These are phyloP conservation scores for Fusarium sp. DNA, from an alignment of 2,329 filamentous ascomycete genomes.

Conservation along the genomic window DNA sequence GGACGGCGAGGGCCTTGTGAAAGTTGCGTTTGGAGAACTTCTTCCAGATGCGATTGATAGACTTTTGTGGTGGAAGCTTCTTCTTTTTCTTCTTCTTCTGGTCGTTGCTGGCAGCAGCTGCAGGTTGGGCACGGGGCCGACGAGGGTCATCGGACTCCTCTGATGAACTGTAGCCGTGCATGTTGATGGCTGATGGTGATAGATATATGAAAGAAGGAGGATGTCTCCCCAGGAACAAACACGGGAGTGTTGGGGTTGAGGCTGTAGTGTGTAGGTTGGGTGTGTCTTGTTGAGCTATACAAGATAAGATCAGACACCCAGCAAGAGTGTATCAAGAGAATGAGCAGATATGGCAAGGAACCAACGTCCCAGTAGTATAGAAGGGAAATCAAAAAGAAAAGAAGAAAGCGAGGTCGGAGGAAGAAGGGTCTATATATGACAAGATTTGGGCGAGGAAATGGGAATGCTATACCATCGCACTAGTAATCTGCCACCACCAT, in stretches of 20 bases:
- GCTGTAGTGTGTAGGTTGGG: neutral
- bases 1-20: slow-evolving; percentile 71
- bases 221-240: neutral
- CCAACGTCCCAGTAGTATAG: slow-evolving; percentile 1
- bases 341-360: neutral
- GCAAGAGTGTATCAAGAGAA: neutral
- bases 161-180: slow-evolving; percentile 62
- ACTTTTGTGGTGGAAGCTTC: slow-evolving; percentile 69
- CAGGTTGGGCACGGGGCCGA: slow-evolving; percentile 50
- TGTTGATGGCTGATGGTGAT: slow-evolving; percentile 25
- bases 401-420: slow-evolving; percentile 17
- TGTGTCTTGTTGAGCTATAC: neutral
- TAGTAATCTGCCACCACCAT: slow-evolving; percentile 21
- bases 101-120: slow-evolving; percentile 49
- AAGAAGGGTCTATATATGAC: slow-evolving; percentile 29
- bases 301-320: neutral
- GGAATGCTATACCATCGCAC: slow-evolving; percentile 12
- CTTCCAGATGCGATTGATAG: slow-evolving; percentile 75
- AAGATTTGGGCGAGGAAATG: neutral
- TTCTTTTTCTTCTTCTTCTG: slow-evolving; percentile 63
- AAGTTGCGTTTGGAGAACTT: slow-evolving; percentile 69
- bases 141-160: slow-evolving; percentile 62
- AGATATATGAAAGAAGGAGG: neutral
- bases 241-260: neutral
- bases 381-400: neutral